phyloP scores from a whole-genome alignment of 768 basidiomycete species.

The Suillus clintonianus region DNA sequence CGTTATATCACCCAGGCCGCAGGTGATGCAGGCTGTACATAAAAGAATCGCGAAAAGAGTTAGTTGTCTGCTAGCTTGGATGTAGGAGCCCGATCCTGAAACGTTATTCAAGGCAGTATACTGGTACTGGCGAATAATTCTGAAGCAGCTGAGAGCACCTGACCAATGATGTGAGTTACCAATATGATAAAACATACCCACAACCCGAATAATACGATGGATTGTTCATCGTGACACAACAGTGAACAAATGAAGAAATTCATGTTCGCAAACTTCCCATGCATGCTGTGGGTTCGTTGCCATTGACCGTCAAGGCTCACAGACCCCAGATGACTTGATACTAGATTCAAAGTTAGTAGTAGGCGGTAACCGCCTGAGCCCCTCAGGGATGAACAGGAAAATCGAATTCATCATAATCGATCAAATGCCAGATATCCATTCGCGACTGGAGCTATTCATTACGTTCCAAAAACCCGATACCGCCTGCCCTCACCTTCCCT shows the following conservation, averaged over 20 bases:
- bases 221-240: background rate
- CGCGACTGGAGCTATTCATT: slow-evolving; percentile 16
- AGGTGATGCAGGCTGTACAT: background rate
- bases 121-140: background rate
- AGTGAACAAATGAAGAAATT: background rate
- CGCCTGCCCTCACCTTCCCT: slow-evolving; percentile 57
- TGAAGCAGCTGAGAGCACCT: background rate
- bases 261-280: background rate
- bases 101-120: background rate
- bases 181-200: background rate
- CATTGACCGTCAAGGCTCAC: background rate
- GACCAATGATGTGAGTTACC: background rate
- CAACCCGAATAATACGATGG: background rate
- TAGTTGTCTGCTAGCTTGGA: background rate
- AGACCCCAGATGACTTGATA: background rate
- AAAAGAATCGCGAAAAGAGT: too few relatives aligned
- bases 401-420: background rate
- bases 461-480: slow-evolving; percentile 62
- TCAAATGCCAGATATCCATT: background rate
- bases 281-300: background rate
- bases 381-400: background rate
- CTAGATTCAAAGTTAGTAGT: background rate
- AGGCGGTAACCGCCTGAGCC: too few relatives aligned
- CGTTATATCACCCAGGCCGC: background rate
- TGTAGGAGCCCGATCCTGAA: background rate